phyloP scores from a whole-genome alignment of 1,139 yeast genomes.

The Lodderomyces metapsilosis region DNA sequence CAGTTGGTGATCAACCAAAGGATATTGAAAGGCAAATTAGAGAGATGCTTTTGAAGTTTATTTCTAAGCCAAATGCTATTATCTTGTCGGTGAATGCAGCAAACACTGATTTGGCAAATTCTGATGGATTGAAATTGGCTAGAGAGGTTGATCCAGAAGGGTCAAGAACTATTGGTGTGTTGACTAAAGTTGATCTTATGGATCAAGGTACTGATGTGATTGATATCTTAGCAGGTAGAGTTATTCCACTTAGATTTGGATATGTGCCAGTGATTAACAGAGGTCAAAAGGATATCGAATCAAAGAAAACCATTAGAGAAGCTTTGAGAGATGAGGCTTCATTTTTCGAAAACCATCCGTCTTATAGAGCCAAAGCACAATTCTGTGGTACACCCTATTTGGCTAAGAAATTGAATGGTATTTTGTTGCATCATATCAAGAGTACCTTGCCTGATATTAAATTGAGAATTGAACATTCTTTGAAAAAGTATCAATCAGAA shows the following conservation, averaged over 20 bases:
- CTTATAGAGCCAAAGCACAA: constrained; percentile 82
- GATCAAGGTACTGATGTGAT: constrained; percentile 98
- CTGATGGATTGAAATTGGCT: constrained; percentile 94
- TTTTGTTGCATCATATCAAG: constrained; percentile 89
- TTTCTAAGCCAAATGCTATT: constrained; percentile 94
- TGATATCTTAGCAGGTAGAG: constrained; percentile 93
- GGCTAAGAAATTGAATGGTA: constrained; percentile 88
- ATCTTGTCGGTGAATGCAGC: constrained; percentile 95
- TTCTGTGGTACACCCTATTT: constrained; percentile 95
- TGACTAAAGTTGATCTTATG: constrained; percentile 96
- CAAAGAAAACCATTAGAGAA: constrained; percentile 80
- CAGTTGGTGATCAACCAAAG: constrained; percentile 99
- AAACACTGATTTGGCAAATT: constrained; percentile 94
- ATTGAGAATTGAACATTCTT: constrained; percentile 79
- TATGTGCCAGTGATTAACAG: constrained; percentile 97
- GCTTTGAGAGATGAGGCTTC: constrained; percentile 80
- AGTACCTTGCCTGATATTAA: constrained; percentile 93
- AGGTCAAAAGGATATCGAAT: constrained; percentile 94
- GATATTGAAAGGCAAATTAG: constrained; percentile 94
- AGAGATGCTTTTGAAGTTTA: constrained; percentile 91
- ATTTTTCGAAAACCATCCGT: constrained; percentile 74
- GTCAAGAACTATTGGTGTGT: constrained; percentile 90
- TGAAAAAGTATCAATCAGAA: constrained; percentile 82
- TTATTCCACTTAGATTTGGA: constrained; percentile 92
- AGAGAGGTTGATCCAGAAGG: constrained; percentile 99